Percentiles rank a stretch among this genome's conserved stretches.
phyloP scores from a whole-genome alignment of 495 filamentous ascomycete genomes.

The Aspergillus nanangensis region DNA sequence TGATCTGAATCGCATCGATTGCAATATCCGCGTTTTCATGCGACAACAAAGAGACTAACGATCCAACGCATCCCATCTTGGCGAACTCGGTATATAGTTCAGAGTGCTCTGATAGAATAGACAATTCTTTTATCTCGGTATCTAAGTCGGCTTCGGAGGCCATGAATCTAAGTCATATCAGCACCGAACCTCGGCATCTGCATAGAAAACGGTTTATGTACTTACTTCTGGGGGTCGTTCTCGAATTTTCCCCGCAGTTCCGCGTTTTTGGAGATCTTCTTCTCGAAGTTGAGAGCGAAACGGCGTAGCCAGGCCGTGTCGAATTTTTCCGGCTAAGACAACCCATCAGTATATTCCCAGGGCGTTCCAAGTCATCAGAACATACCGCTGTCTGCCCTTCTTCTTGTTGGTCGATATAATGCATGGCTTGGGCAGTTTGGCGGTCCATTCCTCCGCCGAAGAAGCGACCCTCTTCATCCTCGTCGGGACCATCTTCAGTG shows the following conservation, averaged over 20 bases:
- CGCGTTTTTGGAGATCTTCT: slow-evolving; percentile 86
- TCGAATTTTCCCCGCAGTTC: slow-evolving; percentile 88
- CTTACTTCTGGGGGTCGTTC: slow-evolving; percentile 75
- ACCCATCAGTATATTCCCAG: slow-evolving; percentile 8
- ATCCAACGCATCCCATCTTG: slow-evolving; percentile 68
- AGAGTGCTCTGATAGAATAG: slow-evolving; percentile 81
- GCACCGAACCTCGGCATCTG: not conserved
- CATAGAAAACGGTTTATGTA: slow-evolving; percentile 12
- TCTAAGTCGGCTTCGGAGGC: slow-evolving; percentile 87
- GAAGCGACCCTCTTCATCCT: slow-evolving; percentile 91
- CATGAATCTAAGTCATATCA: slow-evolving; percentile 56
- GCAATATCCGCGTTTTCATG: slow-evolving; percentile 98
- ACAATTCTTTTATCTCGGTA: slow-evolving; percentile 80
- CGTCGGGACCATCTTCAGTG: slow-evolving; percentile 59
- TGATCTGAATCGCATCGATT: slow-evolving; percentile 84
- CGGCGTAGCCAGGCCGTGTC: slow-evolving; percentile 80
- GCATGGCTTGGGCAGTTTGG: slow-evolving; percentile 77
- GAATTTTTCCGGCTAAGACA: slow-evolving; percentile 64
- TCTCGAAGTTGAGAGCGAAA: slow-evolving; percentile 82
- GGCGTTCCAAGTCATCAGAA: not conserved
- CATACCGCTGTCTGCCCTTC: slow-evolving; percentile 49
- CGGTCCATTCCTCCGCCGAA: slow-evolving; percentile 87
- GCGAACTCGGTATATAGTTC: slow-evolving; percentile 82
- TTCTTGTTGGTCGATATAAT: slow-evolving; percentile 76
- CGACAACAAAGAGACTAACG: slow-evolving; percentile 74